Conservation (phyloP, 192 early-diverging fungal species). For the Glomus cerebriforme region DNA sequence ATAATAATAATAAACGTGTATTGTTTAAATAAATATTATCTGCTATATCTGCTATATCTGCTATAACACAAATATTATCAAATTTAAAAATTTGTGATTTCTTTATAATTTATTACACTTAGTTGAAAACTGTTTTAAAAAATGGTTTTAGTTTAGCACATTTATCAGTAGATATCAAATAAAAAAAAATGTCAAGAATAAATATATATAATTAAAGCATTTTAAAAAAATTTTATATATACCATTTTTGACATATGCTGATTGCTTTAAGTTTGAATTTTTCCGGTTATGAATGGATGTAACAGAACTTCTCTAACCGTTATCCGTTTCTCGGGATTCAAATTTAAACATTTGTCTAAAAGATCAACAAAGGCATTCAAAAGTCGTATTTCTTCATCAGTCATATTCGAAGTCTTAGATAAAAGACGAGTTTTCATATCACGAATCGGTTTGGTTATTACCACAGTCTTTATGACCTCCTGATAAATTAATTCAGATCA, state of each 20-base stretch:
- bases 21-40: too few relatives aligned
- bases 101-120: not conserved
- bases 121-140: not conserved
- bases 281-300: conserved; percentile 81
- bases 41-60: too few relatives aligned
- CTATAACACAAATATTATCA: not conserved
- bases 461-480: conserved; percentile 69
- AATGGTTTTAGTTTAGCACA: not conserved
- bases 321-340: conserved; percentile 90
- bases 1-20: not conserved
- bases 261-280: conserved; percentile 23
- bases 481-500: conserved; percentile 12
- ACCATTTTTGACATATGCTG: not conserved
- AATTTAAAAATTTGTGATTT: not conserved
- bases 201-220: not conserved
- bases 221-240: not conserved
- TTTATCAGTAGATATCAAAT: not conserved
- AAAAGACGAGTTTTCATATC: conserved; percentile 74
- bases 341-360: conserved; percentile 77
- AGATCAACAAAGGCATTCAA: conserved; percentile 77
- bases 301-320: conserved; percentile 81
- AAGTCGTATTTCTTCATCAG: conserved; percentile 61
- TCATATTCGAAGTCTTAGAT: conserved; percentile 53
- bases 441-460: conserved; percentile 63
- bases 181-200: not conserved